Evolutionary conservation across 2,329 filamentous ascomycete species (phyloP), one percentile per base, ranked within the genome.

Genomic region (Microcyclosporella mali): DNA sequence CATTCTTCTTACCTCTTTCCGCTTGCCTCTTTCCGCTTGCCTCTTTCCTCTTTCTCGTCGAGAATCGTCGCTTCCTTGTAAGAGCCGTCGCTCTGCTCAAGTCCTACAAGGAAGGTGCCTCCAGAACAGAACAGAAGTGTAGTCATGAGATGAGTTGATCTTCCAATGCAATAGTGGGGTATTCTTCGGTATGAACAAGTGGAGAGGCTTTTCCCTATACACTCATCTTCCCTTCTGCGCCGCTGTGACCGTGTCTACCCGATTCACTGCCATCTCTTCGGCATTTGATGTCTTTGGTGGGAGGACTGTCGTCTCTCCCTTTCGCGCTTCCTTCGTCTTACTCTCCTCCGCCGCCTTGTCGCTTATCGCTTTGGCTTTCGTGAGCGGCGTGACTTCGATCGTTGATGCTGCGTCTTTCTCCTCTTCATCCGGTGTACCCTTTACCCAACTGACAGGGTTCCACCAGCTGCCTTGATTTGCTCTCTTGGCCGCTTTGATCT

Each of bases 361-460:
- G 19, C 19, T 31, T 25, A 41, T 37, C 2, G 40, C 32, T 19
- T 47, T 37, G n/a, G 33, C 37, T 29, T 36, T 42, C 17, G 33
- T 28, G 12, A 40, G 14, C 9, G 41, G 41, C 15, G 43, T 33
- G 4, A 31, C 40, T 28, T 50, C 49, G 18, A 44, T 40, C 37
- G 44, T 43, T 6, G 40, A 37, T 9, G 40, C 37, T 8, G 40
- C 37, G 16, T 53, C 46, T 19, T 45, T 45, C 4, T 49, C 43
- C 21, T 52, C 50, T 19, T 46, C 48, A 16, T 45, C 38, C 34
- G 7, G 7, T 8, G 7, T 32, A 9, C 21, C 21, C 21, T 9
- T 6, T 41, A 45, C 47, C 58, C 58, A 61, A 1, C 49, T 49
- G 12, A 46, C 47, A 1, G 59, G 58, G 36, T 61, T 60, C 33